Evolutionary conservation across 2,329 filamentous ascomycete genomes (phyloP), one percentile per base, ranked within the genome.

Genomic region (Fusarium albosuccineum): DNA sequence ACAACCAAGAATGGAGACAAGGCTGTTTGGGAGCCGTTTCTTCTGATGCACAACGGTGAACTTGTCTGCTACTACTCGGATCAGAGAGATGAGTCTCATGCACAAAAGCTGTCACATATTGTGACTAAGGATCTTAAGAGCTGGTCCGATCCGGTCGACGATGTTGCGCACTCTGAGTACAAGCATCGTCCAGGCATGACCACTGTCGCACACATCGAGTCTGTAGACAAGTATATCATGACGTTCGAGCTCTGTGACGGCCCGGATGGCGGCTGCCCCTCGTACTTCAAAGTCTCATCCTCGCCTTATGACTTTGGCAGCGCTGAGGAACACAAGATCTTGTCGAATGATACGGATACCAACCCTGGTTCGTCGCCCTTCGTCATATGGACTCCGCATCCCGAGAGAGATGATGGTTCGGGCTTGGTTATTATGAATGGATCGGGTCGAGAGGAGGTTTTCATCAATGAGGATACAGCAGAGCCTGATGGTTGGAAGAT

Each of bases 41-140:
- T 46, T 4, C 44, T 46, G 10, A 46, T 46, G 44, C n/a, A 46
- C 4, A 10, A 46, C 29, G 44, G 44, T 2, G 10, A 46, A 46
- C 44, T 46, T 10, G 9, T 44, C 22, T 55, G 46, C 26, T 52
- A 41, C 49, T 52, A 52, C 27, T 52, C 49, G 2, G 37, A 40
- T 3, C 49, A 52, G 14, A 39, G 37, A 13, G 49, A 41, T 30
- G 22, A 26, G 6, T 27, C 17, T 10, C 37, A 52, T 27, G 27
- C 34, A 2, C 49, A 52, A 36, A 52, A 52, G 26, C 49, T 41
- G 13, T 36, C 49, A 30, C 49, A 52, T n/a, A 40, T 52, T 2
- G 27, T 41, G 10, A 52, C 49, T 3, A 22, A 36, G n/a, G 49
- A 52, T 41, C 27, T 52, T 26, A 41, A 52, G 27, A 40, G 27